A percentile compares a stretch with the other conserved stretches of the same genome.
Conservation (phyloP, 768 basidiomycete species). For the Rhizopogon salebrosus region DNA sequence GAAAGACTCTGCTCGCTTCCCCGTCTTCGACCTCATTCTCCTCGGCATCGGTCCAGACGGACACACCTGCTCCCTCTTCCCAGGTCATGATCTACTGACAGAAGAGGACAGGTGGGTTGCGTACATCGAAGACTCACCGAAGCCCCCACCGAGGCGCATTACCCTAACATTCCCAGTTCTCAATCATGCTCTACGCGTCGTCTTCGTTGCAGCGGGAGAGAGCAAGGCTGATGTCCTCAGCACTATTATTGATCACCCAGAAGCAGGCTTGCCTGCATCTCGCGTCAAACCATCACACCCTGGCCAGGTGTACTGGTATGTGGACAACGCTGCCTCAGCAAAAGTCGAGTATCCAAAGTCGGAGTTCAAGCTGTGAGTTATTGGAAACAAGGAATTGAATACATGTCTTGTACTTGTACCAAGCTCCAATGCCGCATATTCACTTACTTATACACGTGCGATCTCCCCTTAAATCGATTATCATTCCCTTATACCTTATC, state of each 20-base stretch:
- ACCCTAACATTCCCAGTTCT: constrained; percentile 91
- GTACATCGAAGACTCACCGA: constrained; percentile 87
- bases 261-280: constrained; percentile 75
- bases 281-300: constrained; percentile 73
- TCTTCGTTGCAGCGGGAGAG: constrained; percentile 83
- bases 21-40: constrained; percentile 94
- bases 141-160: constrained; percentile 85
- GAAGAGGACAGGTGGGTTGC: constrained; percentile 96
- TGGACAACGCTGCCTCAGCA: constrained; percentile 76
- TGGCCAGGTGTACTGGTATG: constrained; percentile 93
- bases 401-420: constrained; percentile 22
- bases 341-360: constrained; percentile 56
- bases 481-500: neutral
- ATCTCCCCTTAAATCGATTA: constrained; percentile 10
- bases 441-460: constrained; percentile 2
- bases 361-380: constrained; percentile 46
- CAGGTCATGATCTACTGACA: constrained; percentile 77
- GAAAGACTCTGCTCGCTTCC: constrained; percentile 92
- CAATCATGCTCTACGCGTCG: constrained; percentile 83
- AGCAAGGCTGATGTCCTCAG: constrained; percentile 75
- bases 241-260: constrained; percentile 74
- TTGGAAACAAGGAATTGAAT: constrained; percentile 1
- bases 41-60: constrained; percentile 97
- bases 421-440: constrained; percentile 7
- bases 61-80: constrained; percentile 98